phyloP scores from a whole-genome alignment of 768 basidiomycete genomes.

The Boletus sp. region DNA sequence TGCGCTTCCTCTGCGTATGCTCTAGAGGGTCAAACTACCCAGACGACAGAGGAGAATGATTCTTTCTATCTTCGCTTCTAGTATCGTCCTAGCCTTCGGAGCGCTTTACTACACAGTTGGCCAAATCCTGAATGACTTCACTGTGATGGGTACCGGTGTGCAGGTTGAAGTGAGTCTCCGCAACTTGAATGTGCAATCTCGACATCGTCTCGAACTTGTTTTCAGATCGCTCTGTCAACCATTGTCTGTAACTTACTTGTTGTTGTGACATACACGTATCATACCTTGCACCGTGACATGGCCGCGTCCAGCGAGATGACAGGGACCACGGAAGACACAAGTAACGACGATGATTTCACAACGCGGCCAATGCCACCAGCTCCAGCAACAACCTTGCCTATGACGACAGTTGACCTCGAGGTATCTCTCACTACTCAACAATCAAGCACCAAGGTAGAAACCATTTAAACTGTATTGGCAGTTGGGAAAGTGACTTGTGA shows the following conservation, averaged over 20 bases:
- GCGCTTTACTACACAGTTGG: slow-evolving; percentile 14
- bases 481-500: too few relatives aligned
- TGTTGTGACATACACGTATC: slow-evolving; percentile 9
- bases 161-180: slow-evolving; percentile 3
- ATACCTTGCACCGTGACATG: not conserved
- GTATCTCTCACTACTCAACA: not conserved
- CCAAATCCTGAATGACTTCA: not conserved
- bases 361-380: not conserved
- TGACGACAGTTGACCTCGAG: slow-evolving; percentile 6
- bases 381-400: not conserved
- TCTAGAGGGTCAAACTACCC: slow-evolving; percentile 23
- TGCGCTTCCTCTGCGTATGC: slow-evolving; percentile 17
- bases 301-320: not conserved
- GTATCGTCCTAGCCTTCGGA: slow-evolving; percentile 14
- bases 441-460: too few relatives aligned
- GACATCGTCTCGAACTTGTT: not conserved
- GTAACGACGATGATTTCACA: slow-evolving; percentile 9
- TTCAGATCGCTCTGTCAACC: slow-evolving; percentile 4
- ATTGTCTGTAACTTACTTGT: slow-evolving; percentile 15
- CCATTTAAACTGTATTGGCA: too few relatives aligned
- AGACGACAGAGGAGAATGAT: slow-evolving; percentile 24
- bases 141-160: not conserved
- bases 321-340: not conserved
- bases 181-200: not conserved
- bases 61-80: slow-evolving; percentile 19